These are phyloP conservation scores for Phytophthora pisi DNA, from an alignment of 352 stramenopile genomes.

Conservation along the genomic window DNA sequence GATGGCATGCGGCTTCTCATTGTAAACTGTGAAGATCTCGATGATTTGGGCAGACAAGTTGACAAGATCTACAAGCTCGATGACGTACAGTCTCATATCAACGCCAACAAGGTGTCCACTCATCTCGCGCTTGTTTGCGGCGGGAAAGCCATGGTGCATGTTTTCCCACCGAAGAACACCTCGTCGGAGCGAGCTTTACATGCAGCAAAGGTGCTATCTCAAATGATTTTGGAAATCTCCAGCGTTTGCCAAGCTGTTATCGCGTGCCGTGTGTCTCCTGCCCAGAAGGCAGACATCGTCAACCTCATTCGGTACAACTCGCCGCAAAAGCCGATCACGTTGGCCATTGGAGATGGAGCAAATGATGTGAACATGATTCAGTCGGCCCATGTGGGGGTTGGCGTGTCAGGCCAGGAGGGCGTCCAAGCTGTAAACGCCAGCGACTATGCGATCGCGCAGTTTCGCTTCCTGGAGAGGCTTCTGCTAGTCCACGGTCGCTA, in stretches of 20 bases:
- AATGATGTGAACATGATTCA: constrained; percentile 98
- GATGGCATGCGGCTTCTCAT: constrained; percentile 61
- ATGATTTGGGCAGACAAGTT: constrained; percentile 53
- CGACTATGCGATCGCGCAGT: constrained; percentile 94
- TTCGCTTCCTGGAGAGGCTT: constrained; percentile 93
- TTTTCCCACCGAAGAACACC: constrained; percentile 65
- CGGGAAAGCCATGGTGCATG: constrained; percentile 73
- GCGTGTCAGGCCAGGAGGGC: constrained; percentile 92
- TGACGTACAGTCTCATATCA: constrained; percentile 57
- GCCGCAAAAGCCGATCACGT: constrained; percentile 66
- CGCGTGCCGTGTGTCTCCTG: constrained; percentile 81
- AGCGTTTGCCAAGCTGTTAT: constrained; percentile 75
- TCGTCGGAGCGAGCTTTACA: constrained; percentile 38
- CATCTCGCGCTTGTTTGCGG: constrained; percentile 70
- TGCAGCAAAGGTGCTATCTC: constrained; percentile 48
- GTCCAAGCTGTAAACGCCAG: constrained; percentile 92
- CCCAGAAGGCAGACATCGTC: constrained; percentile 85
- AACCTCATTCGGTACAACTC: constrained; percentile 68
- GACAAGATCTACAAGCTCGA: constrained; percentile 50
- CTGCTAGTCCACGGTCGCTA: constrained; percentile 97
- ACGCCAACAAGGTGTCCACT: constrained; percentile 45
- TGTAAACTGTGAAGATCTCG: constrained; percentile 58
- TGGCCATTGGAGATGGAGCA: constrained; percentile 94
- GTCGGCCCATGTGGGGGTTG: constrained; percentile 92
- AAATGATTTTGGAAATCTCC: constrained; percentile 64